Conservation (phyloP, 2,329 filamentous ascomycete species). For the Colletotrichum melonis region DNA sequence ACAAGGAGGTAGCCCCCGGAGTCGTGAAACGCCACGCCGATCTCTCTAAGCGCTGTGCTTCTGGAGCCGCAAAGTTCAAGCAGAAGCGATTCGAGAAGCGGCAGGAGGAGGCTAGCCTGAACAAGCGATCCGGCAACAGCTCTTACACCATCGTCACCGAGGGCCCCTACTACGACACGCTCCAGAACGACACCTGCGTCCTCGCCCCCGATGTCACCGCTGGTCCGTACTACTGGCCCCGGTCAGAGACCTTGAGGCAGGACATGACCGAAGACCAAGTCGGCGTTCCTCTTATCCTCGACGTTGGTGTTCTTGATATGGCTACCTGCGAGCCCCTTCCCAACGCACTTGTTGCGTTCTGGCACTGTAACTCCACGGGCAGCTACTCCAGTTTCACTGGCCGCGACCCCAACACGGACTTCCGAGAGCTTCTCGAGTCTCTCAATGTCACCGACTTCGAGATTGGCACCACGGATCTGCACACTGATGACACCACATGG, state of each 20-base stretch:
- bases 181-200: conserved; percentile 51
- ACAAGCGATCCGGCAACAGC: conserved; percentile 5
- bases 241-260: conserved; percentile 4
- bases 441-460: conserved; percentile 6
- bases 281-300: conserved; percentile 14
- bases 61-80: background rate
- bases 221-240: conserved; percentile 55
- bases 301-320: conserved; percentile 22
- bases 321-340: conserved; percentile 22
- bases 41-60: conserved; percentile 11
- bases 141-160: conserved; percentile 8
- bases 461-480: conserved; percentile 3
- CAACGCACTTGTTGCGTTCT: conserved; percentile 7
- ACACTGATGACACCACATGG: conserved; percentile 1
- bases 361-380: conserved; percentile 8
- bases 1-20: background rate
- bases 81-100: background rate
- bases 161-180: conserved; percentile 3
- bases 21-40: conserved; percentile 6
- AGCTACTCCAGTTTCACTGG: conserved; percentile 10
- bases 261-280: conserved; percentile 18
- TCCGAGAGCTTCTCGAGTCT: conserved; percentile 1
- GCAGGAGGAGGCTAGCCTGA: background rate
- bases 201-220: conserved; percentile 58
- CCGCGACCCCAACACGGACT: conserved; percentile 2